Conservation (phyloP, 176 grass and related monocot species). For the Saccharum spontaneum region DNA sequence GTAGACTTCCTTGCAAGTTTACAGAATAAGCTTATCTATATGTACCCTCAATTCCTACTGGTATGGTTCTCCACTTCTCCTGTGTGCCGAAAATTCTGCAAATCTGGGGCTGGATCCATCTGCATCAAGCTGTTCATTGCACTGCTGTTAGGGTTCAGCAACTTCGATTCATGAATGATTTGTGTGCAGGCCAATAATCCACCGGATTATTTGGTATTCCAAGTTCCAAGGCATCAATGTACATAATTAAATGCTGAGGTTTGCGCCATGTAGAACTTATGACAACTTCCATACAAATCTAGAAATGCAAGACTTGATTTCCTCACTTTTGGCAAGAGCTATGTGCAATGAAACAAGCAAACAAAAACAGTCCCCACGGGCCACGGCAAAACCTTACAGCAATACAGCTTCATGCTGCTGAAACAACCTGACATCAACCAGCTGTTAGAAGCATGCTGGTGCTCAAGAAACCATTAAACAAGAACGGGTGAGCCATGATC, state of each 20-base stretch:
- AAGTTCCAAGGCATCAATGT: not conserved
- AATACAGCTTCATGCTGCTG: not conserved
- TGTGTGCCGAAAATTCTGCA: no score
- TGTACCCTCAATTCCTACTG: no score
- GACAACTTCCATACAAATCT: not conserved
- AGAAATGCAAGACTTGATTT: not conserved
- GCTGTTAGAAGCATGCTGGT: not conserved
- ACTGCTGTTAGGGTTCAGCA: not conserved
- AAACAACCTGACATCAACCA: not conserved
- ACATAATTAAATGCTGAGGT: not conserved
- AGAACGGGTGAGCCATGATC: not conserved
- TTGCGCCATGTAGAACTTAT: not conserved
- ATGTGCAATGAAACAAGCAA: not conserved
- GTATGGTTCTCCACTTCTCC: no score
- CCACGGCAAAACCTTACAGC: not conserved
- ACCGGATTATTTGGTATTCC: not conserved
- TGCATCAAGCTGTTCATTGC: not conserved
- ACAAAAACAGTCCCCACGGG: not conserved
- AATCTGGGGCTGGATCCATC: not conserved
- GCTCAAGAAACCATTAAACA: slow-evolving; percentile 11
- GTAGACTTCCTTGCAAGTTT: no score
- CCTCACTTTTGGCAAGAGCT: not conserved
- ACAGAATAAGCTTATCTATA: no score
- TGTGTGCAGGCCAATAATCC: not conserved
- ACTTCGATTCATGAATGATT: not conserved